Base-by-base conservation (phyloP, 2,329 filamentous ascomycete genomes). In the Paraphoma sp. region DNA sequence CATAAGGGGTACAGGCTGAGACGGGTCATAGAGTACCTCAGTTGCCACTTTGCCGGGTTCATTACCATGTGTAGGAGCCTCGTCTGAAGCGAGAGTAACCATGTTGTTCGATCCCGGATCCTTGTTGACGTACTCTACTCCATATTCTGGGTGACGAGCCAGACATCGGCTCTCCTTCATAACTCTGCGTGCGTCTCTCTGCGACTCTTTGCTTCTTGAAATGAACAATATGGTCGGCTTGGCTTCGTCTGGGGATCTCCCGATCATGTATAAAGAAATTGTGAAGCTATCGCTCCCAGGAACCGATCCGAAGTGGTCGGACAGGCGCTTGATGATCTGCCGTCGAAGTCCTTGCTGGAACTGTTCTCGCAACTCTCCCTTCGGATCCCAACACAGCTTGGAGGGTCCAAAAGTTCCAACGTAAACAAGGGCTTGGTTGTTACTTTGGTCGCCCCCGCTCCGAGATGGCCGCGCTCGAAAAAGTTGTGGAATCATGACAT, bases 101-200 rank as follows among this genome's bases (percentile, higher is more conserved):
- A 56, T 56, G 29, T 56, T 36, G 30, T 53, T 38, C 5, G 52
- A 53, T 6, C 59, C 48, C 1, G 54, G 60, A 11, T 59, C 53
- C 31, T 41, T 47, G 3, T 48, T n/a, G 18, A 48, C 42, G 28
- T 60, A 47, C 1, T 17, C 52, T 0, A 52, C 48, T 18, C 17
- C 16, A 29, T 48, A 54, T 7, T 12, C 30, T n/a, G 51, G 23
- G 23, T 42, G 48, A 9, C 23, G 33, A 11, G 23, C 16, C 14
- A 54, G 7, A 31, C 48, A 23, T 8, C 38, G 23, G 28, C 51
- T 48, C 14, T 48, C 38, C 14, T 48, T 54, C 6, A 54, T 48
- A 10, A 12, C 45, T 48, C 42, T 54, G 11, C 28, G n/a, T 6
- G 51, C 51, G 9, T 54, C 29, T 38, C 44, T 48, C 4, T 45